These are phyloP conservation scores for Fremontodendron californicum DNA, from an alignment of 345 rosid species.

Conservation along the genomic window DNA sequence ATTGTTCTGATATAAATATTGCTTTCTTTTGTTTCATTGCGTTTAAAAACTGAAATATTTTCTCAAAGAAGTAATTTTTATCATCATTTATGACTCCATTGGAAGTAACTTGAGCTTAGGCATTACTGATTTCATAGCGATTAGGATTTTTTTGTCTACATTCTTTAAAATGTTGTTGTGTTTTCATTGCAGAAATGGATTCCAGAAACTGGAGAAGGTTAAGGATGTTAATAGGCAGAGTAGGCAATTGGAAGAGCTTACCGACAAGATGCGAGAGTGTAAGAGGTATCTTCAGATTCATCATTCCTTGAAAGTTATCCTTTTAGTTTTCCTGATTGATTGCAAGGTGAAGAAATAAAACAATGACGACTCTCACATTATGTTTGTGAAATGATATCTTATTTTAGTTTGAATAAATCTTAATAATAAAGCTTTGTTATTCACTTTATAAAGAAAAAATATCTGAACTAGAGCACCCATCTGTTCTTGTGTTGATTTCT, in stretches of 20 bases:
- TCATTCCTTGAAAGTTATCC: background rate
- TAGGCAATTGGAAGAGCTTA: conserved; percentile 94
- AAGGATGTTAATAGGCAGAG: conserved; percentile 89
- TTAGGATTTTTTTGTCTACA: background rate
- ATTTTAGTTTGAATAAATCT: background rate
- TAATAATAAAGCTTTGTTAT: background rate
- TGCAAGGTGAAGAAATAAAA: background rate
- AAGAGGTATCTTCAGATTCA: conserved; percentile 50
- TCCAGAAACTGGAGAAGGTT: conserved; percentile 92
- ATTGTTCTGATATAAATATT: background rate
- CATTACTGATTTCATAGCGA: background rate
- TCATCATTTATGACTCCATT: background rate
- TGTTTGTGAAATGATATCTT: background rate
- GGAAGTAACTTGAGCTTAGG: conserved; percentile 1
- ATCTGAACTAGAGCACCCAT: background rate
- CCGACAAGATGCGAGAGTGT: conserved; percentile 96
- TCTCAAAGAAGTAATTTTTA: no score
- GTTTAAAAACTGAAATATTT: background rate
- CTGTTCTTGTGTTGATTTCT: background rate
- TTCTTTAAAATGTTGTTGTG: background rate
- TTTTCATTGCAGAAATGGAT: conserved; percentile 62
- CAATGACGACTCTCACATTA: background rate
- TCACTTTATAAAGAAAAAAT: background rate
- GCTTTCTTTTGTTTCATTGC: background rate
- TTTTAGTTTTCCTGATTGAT: background rate